These are phyloP conservation scores for Mortierella sp. DNA, from an alignment of 371 early-diverging fungal species.

Conservation along the genomic window DNA sequence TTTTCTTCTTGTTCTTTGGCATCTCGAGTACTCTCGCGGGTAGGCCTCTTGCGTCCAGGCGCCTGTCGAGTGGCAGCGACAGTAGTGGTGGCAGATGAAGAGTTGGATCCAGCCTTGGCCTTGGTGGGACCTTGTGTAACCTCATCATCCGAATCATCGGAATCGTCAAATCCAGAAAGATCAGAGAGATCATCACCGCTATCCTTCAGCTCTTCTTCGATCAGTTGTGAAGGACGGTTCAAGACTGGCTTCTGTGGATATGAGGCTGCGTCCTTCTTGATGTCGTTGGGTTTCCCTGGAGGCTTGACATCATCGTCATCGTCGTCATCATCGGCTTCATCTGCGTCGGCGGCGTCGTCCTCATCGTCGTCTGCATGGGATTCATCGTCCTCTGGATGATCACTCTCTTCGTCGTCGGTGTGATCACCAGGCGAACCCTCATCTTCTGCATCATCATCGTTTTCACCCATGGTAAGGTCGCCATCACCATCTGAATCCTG, in stretches of 20 bases:
- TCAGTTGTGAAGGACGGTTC: constrained; percentile 34
- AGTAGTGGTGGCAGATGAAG: neutral
- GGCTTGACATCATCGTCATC: constrained; percentile 22
- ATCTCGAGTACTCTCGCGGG: constrained; percentile 24
- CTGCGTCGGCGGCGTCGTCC: constrained; percentile 28
- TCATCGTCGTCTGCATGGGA: constrained; percentile 36
- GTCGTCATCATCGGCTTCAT: constrained; percentile 18
- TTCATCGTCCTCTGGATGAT: constrained; percentile 21
- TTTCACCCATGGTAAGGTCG: constrained; percentile 29
- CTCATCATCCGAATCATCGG: constrained; percentile 49
- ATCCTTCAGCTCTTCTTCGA: constrained; percentile 44
- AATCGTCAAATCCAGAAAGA: constrained; percentile 47
- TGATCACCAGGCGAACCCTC: constrained; percentile 24
- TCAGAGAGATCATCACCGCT: constrained; percentile 53
- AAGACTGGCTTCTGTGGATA: constrained; percentile 41
- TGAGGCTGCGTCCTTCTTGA: constrained; percentile 19
- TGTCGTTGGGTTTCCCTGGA: neutral
- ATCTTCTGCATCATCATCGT: constrained; percentile 23
- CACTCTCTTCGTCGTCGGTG: constrained; percentile 34
- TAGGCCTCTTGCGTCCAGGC: constrained; percentile 20
- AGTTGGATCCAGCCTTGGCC: constrained; percentile 23
- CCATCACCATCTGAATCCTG: constrained; percentile 29
- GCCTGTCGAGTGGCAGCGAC: constrained; percentile 6
- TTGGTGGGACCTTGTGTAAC: constrained; percentile 6
- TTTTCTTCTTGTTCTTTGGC: constrained; percentile 20